phyloP scores from a whole-genome alignment of 2,329 filamentous ascomycete species.

The Gnomoniopsis smithogilvyi region DNA sequence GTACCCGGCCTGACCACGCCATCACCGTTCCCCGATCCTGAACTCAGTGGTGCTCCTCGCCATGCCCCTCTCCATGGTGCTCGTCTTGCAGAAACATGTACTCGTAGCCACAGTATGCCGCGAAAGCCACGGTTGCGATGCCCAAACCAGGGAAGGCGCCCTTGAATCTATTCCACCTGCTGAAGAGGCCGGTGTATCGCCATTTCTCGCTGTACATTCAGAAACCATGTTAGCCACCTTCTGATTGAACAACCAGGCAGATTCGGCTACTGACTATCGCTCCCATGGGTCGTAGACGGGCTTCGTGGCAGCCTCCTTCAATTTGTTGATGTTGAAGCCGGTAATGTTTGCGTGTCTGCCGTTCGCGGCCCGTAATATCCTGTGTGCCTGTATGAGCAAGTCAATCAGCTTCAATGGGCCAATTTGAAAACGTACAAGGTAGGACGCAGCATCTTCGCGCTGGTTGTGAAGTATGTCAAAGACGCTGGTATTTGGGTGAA shows the following conservation, averaged over 20 bases:
- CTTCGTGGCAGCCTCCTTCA: constrained; percentile 67
- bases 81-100: constrained; percentile 78
- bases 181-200: constrained; percentile 89
- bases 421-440: constrained; percentile 29
- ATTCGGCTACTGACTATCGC: constrained; percentile 47
- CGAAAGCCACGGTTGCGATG: constrained; percentile 88
- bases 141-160: constrained; percentile 84
- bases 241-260: background rate
- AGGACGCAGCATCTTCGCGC: constrained; percentile 32
- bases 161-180: constrained; percentile 85
- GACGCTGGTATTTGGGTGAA: background rate
- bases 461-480: too few species aligned
- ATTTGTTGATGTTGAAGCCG: constrained; percentile 84
- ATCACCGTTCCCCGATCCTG: background rate
- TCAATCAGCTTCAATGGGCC: background rate
- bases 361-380: constrained; percentile 50
- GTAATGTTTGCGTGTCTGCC: constrained; percentile 72
- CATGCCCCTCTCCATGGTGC: constrained; percentile 52
- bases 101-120: constrained; percentile 85
- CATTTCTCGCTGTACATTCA: constrained; percentile 78
- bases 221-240: background rate
- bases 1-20: background rate
- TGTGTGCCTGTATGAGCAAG: constrained; percentile 21
- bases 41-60: constrained; percentile 55
- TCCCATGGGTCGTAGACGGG: constrained; percentile 66